Evolutionary conservation across 2,329 filamentous ascomycete species (phyloP).

Genomic region (Trichothecium sympodiale): DNA sequence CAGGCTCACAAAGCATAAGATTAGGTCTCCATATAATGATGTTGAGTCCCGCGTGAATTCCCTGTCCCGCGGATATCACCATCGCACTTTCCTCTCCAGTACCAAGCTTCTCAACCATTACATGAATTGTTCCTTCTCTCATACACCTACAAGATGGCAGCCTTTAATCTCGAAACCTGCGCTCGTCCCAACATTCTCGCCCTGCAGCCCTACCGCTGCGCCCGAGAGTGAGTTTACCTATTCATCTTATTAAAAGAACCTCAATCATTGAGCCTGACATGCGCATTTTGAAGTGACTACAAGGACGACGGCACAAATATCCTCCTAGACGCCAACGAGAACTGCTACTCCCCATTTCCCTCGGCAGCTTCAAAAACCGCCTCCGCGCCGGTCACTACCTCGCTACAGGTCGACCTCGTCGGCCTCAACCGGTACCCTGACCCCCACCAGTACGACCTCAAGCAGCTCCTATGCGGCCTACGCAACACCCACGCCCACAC

Average conservation of each 20-base stretch:
- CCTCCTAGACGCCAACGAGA: constrained; percentile 95
- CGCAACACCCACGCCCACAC: constrained; percentile 79
- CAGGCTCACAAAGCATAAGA: too few species aligned
- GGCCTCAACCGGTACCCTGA: constrained; percentile 92
- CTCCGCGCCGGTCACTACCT: constrained; percentile 21
- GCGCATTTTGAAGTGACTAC: constrained; percentile 81
- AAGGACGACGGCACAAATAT: constrained; percentile 96
- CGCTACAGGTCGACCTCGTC: constrained; percentile 37
- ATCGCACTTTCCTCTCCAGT: too few species aligned
- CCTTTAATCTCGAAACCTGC: constrained; percentile 65
- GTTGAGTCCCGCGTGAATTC: too few species aligned
- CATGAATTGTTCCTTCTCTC: too few species aligned
- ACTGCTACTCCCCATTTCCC: constrained; percentile 77
- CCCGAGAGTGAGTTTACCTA: constrained; percentile 55
- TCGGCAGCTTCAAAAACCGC: constrained; percentile 30
- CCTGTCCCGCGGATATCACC: too few species aligned
- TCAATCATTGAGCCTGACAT: too few species aligned
- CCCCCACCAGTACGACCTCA: constrained; percentile 81
- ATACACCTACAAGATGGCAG: constrained; percentile 36
- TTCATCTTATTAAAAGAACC: constrained; percentile 4
- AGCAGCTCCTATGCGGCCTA: constrained; percentile 74
- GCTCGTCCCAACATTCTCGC: constrained; percentile 67
- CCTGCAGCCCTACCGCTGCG: constrained; percentile 70
- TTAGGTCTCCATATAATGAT: too few species aligned
- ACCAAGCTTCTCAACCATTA: too few species aligned